These are phyloP conservation scores for Arachnomyces sp. DNA, from an alignment of 2,329 filamentous ascomycete genomes.

Conservation along the genomic window DNA sequence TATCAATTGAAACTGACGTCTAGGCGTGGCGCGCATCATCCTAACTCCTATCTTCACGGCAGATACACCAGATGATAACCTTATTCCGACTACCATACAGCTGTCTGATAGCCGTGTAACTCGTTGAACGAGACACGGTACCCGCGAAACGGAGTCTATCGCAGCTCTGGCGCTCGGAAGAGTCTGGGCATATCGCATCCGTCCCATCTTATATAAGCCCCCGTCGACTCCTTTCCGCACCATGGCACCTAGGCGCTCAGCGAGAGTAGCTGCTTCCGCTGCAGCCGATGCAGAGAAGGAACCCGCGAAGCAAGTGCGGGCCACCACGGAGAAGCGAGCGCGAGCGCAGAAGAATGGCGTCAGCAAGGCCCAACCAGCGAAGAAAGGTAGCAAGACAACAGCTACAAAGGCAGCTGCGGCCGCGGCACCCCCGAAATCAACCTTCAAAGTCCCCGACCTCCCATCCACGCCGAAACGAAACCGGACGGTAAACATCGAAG, in stretches of 20 bases:
- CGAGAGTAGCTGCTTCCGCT: slow-evolving; percentile 35
- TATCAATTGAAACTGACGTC: not conserved
- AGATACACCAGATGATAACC: too few relatives aligned
- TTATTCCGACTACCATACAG: not conserved
- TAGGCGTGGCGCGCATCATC: slow-evolving; percentile 2
- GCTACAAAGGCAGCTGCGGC: not conserved
- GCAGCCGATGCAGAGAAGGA: slow-evolving; percentile 7
- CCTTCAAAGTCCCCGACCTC: slow-evolving; percentile 9
- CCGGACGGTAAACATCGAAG: slow-evolving; percentile 17
- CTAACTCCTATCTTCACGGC: not conserved
- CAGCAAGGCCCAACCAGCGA: slow-evolving; percentile 17
- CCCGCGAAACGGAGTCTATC: not conserved
- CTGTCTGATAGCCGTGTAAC: too few relatives aligned
- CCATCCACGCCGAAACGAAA: slow-evolving; percentile 26
- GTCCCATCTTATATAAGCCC: not conserved
- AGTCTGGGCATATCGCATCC: not conserved
- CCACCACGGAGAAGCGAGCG: slow-evolving; percentile 14
- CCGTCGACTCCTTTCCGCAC: slow-evolving; percentile 8
- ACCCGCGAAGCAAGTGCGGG: slow-evolving; percentile 16
- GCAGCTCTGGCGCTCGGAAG: not conserved
- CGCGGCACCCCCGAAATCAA: slow-evolving; percentile 6
- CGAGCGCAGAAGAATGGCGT: slow-evolving; percentile 20
- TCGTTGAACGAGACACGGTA: too few relatives aligned
- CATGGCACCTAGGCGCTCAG: slow-evolving; percentile 49
- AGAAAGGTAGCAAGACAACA: slow-evolving; percentile 4